A percentile compares a stretch with the other conserved stretches of the same genome.
Conservation (phyloP, 2,329 filamentous ascomycete species). For the Teratosphaeria gauchensis region DNA sequence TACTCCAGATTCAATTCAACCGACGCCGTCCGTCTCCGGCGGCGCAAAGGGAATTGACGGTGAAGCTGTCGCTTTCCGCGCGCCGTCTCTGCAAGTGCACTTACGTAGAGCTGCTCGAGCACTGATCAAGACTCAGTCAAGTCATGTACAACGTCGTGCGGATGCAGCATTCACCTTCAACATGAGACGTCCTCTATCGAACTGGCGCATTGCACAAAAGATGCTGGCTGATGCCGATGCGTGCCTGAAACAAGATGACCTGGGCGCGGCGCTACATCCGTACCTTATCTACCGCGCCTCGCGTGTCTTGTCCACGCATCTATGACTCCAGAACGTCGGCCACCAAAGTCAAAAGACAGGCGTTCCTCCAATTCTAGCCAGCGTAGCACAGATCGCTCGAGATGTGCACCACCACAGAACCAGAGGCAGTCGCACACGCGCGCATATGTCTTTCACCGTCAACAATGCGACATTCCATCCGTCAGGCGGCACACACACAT, state of each 20-base stretch:
- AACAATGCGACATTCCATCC: neutral
- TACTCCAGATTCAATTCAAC: neutral
- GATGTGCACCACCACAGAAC: neutral
- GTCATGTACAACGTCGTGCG: neutral
- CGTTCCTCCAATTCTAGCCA: neutral
- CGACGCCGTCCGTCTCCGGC: neutral
- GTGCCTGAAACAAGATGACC: neutral
- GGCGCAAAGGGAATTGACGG: neutral
- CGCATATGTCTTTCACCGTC: neutral
- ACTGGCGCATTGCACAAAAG: neutral
- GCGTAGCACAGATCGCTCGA: neutral
- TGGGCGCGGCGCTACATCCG: neutral
- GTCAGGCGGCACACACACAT: neutral
- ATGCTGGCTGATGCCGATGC: neutral
- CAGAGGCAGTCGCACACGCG: neutral
- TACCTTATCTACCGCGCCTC: neutral
- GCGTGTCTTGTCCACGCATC: neutral
- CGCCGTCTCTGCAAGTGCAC: neutral
- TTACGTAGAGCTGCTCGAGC: neutral
- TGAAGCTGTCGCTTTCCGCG: neutral
- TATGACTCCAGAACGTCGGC: neutral
- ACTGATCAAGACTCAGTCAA: neutral
- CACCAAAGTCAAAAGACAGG: neutral
- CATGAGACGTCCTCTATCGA: neutral
- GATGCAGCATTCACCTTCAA: neutral